Evolutionary conservation across 805 yeast genomes (phyloP), one percentile per base, ranked within the genome.

Genomic region (Brettanomyces nanus): DNA sequence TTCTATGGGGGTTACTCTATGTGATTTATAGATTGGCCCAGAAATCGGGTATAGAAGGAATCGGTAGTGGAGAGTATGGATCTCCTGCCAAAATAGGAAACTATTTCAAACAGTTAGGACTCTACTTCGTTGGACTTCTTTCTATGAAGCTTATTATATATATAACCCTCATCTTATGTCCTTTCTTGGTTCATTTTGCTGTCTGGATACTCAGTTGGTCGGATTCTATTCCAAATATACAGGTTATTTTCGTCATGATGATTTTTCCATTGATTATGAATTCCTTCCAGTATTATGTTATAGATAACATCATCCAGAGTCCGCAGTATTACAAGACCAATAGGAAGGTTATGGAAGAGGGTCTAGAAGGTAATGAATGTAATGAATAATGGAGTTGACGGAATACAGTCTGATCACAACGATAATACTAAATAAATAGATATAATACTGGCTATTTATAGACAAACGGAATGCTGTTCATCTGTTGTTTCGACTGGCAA

Each of bases 231-330:
- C 92, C 95, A 3, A 77, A 81, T 44, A 68, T 86, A 28, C 95
- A 92, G 56, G 85, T 90, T 13, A 79, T 83, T 28, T 72, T 90
- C 43, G 95, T 92, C 19, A 81, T 90, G 78, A 74, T 92, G 53
- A 72, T 84, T 6, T 81, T 82, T 46, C 94, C 94, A 1, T 65
- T 82, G 5, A 55, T 80, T 42, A 69, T 84, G 71, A 84, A 84
- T 54, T 72, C 82, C 44, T 69, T 84, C 58, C 94, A 84, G 55
- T 75, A 80, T 47, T 68, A 78, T 33, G 70, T 83, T 45, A 73
- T 83, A 28, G 94, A 84, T 52, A 81, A 76, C 51, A 75, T 84
- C 42, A 82, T 84, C 49, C 81, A 78, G 50, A 65, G 75, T 46
- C 81, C 70, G 34, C 58, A 61, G 46, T 50, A 61, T 49, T 39